A percentile compares a stretch with the other conserved stretches of the same genome.
Evolutionary conservation across 1,139 yeast species (phyloP).

Genomic region (Geotrichum macrosporum): DNA sequence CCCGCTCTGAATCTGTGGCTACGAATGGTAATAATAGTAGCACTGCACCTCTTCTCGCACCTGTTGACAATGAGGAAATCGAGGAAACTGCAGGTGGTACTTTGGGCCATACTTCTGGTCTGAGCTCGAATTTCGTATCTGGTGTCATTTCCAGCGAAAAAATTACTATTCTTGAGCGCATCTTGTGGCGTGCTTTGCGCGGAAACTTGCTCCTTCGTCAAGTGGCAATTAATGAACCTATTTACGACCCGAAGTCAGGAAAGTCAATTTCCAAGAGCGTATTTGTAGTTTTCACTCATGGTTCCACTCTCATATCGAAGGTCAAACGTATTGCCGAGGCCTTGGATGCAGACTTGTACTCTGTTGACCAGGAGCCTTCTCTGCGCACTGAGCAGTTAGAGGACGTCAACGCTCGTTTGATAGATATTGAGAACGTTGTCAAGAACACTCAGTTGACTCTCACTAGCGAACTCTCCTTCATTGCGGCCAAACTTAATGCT

Average conservation of each 20-base stretch:
- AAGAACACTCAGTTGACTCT: constrained; percentile 68
- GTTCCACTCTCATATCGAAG: constrained; percentile 62
- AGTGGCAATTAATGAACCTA: constrained; percentile 60
- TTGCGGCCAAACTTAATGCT: constrained; percentile 69
- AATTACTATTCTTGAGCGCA: constrained; percentile 69
- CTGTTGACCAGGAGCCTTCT: constrained; percentile 55
- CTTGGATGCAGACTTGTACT: constrained; percentile 72
- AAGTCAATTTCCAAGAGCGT: constrained; percentile 58
- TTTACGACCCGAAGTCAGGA: constrained; percentile 49
- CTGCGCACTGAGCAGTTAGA: constrained; percentile 55
- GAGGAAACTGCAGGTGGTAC: constrained; percentile 18
- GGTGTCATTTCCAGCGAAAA: constrained; percentile 80
- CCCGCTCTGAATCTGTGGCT: too few relatives aligned
- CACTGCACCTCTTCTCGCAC: constrained; percentile 28
- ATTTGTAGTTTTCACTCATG: constrained; percentile 85
- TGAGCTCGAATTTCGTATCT: constrained; percentile 70
- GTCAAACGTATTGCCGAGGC: constrained; percentile 77
- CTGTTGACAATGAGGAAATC: constrained; percentile 17
- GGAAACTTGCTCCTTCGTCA: constrained; percentile 80
- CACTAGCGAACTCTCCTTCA: constrained; percentile 67
- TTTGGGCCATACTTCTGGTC: constrained; percentile 38
- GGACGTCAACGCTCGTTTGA: constrained; percentile 55
- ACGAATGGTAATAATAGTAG: too few relatives aligned
- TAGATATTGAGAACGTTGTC: constrained; percentile 64
- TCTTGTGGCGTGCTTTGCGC: constrained; percentile 87